Percentiles rank a stretch among this genome's conserved stretches.
Conservation (phyloP, 345 rosid species). For the Camelina sativa region DNA sequence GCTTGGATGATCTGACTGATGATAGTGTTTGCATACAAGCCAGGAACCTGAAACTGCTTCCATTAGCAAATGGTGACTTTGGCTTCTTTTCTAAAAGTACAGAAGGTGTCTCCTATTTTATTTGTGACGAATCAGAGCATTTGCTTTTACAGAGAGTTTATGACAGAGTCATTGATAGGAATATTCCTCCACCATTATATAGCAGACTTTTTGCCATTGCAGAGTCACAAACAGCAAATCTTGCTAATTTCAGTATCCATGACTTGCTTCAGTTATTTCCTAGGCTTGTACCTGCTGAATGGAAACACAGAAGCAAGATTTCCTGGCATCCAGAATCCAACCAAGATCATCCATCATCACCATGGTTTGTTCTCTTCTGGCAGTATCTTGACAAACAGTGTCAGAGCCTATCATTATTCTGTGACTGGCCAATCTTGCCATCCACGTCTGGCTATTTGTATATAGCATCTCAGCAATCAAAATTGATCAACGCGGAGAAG, state of each 20-base stretch:
- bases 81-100: slow-evolving; percentile 65
- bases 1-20: slow-evolving; percentile 90
- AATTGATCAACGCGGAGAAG: slow-evolving; percentile 64
- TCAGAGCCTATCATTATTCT: slow-evolving; percentile 65
- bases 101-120: slow-evolving; percentile 60
- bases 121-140: slow-evolving; percentile 79
- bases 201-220: slow-evolving; percentile 76
- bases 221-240: slow-evolving; percentile 65
- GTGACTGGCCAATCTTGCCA: slow-evolving; percentile 96
- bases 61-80: slow-evolving; percentile 83
- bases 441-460: slow-evolving; percentile 74
- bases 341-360: slow-evolving; percentile 64
- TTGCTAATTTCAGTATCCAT: slow-evolving; percentile 57
- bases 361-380: slow-evolving; percentile 93
- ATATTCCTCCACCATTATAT: slow-evolving; percentile 59
- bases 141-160: slow-evolving; percentile 65
- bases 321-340: slow-evolving; percentile 69
- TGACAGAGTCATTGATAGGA: slow-evolving; percentile 73
- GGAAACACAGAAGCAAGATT: slow-evolving; percentile 75
- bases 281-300: slow-evolving; percentile 80
- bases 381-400: slow-evolving; percentile 66
- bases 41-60: slow-evolving; percentile 69
- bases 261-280: slow-evolving; percentile 67
- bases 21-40: slow-evolving; percentile 66
- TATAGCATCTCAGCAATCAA: slow-evolving; percentile 75